Percentiles rank a stretch among this genome's conserved stretches.
Evolutionary conservation across 169 alveolate species (phyloP).

Genomic region (Cryptosporidium parvum): DNA sequence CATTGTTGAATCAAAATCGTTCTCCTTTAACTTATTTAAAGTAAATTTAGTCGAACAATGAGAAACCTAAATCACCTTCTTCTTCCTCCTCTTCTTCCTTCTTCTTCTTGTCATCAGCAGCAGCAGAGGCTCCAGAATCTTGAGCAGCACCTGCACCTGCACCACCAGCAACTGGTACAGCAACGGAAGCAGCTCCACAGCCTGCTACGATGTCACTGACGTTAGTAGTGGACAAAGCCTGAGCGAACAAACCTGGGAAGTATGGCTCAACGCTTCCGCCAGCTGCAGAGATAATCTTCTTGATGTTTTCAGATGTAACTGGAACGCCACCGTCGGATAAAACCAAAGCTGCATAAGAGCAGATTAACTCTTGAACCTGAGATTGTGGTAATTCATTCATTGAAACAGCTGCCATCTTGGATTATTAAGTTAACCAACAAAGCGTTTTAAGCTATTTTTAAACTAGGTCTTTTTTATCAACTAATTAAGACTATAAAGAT

Average conservation of each 20-base stretch:
- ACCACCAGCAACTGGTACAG: conserved; percentile 57
- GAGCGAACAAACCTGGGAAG: conserved; percentile 74
- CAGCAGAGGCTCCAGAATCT: conserved; percentile 29
- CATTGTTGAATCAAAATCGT: conserved; percentile 6
- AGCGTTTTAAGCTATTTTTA: conserved; percentile 77
- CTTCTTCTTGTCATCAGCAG: conserved; percentile 35
- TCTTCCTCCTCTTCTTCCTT: conserved; percentile 68
- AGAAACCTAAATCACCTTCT: conserved; percentile 76
- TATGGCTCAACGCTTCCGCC: conserved; percentile 71
- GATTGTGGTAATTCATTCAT: conserved; percentile 32
- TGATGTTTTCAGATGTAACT: conserved; percentile 63
- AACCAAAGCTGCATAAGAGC: conserved; percentile 71
- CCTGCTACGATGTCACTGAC: conserved; percentile 57
- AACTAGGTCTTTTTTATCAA: not conserved
- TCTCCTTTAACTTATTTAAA: not conserved
- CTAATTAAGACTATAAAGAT: conserved; percentile 9
- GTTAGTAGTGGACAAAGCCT: conserved; percentile 43
- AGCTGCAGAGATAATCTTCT: conserved; percentile 69
- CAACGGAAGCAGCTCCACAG: conserved; percentile 69
- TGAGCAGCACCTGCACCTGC: conserved; percentile 32
- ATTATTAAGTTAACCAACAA: conserved; percentile 72
- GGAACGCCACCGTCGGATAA: conserved; percentile 66
- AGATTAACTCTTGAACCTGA: conserved; percentile 67
- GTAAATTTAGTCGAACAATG: conserved; percentile 62
- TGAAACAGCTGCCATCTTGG: conserved; percentile 77